Base-by-base conservation (phyloP, 192 early-diverging fungal species). In the Coemansia umbellata region DNA sequence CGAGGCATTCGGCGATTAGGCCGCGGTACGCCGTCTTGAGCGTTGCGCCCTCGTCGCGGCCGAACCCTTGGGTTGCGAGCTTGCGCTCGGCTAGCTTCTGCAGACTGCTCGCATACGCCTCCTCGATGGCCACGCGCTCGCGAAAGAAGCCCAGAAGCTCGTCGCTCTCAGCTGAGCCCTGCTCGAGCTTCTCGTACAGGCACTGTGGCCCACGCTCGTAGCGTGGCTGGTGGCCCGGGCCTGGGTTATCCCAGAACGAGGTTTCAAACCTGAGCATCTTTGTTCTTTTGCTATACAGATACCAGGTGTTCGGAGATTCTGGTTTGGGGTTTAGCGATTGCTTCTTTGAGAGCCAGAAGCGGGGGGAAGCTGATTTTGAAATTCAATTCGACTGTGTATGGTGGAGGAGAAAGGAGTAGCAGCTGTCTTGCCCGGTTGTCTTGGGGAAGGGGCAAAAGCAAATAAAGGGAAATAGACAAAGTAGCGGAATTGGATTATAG, bases 211-310 rank as follows among this genome's bases (percentile, higher is more conserved):
- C 69, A 9, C 65, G 56, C 50, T 63, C 69, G 66, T 78, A 73
- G 32, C 61, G 69, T 27, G 70, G 66, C 44, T 57, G 66, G 49
- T 76, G 66, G 3, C 76, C 76, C 1, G 50, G 33, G 7, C 63
- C 69, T 2, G 69, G 66, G 58, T 78, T 78, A 63, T 72, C 69
- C 76, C 76, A 78, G 66, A 78, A 78, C 27, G 69, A 65, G 43
- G 73, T 74, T 58, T 78, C 70, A 56, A 68, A 78, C 66, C 59
- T 73, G 18, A 73, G 61, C 76, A 78, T 78, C 4, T 31, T 13
- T 14, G 4, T 47, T 45, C 2, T 22, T 22, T 33, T 19, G 48
- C n/a, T n/a, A n/a, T n/a, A n/a, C n/a, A n/a, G n/a, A n/a, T n/a
- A n/a, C n/a, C n/a, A n/a, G n/a, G n/a, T n/a, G n/a, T n/a, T n/a